phyloP scores from a whole-genome alignment of 2,329 filamentous ascomycete species.

The Neonectria ditissima region DNA sequence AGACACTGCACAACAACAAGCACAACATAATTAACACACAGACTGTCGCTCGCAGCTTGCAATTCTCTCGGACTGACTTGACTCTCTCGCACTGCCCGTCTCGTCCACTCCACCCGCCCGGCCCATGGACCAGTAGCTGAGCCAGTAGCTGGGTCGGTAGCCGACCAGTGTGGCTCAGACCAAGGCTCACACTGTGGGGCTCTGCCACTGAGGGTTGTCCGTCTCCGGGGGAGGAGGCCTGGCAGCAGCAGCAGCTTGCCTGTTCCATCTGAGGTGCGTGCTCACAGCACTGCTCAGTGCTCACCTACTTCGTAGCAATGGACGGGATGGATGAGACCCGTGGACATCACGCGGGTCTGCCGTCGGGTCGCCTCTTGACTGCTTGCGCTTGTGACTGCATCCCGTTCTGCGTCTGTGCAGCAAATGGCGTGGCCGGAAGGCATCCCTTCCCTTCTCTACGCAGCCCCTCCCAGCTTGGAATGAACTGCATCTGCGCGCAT shows the following conservation, averaged over 20 bases:
- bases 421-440: constrained; percentile 1
- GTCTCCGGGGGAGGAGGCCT: constrained; percentile 13
- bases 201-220: constrained; percentile 26
- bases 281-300: no score
- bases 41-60: constrained; percentile 10
- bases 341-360: constrained; percentile 2
- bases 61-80: constrained; percentile 25
- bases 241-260: not conserved
- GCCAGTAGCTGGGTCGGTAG: not conserved
- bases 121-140: constrained; percentile 12
- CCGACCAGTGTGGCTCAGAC: constrained; percentile 18
- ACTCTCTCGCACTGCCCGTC: constrained; percentile 20
- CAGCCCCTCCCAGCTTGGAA: constrained; percentile 1
- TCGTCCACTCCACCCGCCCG: constrained; percentile 21
- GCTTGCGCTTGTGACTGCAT: constrained; percentile 3
- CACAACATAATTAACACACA: constrained; percentile 41
- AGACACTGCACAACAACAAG: constrained; percentile 39
- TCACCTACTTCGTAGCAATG: no score
- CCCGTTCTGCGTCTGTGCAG: not conserved
- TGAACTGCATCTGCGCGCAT: constrained; percentile 7
- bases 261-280: no score
- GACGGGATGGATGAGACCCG: not conserved
- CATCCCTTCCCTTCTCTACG: not conserved
- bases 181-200: constrained; percentile 39
- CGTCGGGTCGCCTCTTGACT: not conserved